phyloP scores from a whole-genome alignment of 2,329 filamentous ascomycete species.

The Xylaria multiplex region DNA sequence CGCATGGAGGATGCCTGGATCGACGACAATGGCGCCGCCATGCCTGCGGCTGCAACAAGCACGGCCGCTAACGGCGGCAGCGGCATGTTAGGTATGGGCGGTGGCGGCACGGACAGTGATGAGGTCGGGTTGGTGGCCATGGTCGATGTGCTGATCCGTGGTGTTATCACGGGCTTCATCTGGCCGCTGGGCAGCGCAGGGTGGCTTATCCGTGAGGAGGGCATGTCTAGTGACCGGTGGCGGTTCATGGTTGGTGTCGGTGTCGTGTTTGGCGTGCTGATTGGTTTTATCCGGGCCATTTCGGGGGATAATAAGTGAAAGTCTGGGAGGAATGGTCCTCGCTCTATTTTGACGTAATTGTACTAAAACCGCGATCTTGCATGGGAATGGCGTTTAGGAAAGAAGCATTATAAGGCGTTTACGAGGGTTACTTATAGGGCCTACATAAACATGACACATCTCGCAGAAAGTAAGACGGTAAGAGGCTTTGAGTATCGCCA shows the following conservation, averaged over 20 bases:
- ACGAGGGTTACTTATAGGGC: background rate
- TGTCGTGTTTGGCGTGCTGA: slow-evolving; percentile 68
- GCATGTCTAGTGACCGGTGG: slow-evolving; percentile 85
- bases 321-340: background rate
- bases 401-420: slow-evolving; percentile 30
- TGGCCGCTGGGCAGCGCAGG: slow-evolving; percentile 88
- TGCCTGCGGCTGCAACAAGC: slow-evolving; percentile 46
- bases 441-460: slow-evolving; percentile 16
- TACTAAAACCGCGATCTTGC: slow-evolving; percentile 22
- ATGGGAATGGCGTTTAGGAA: slow-evolving; percentile 35
- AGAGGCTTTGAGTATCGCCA: slow-evolving; percentile 44
- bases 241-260: slow-evolving; percentile 89
- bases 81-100: slow-evolving; percentile 49
- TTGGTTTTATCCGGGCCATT: slow-evolving; percentile 51
- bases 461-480: slow-evolving; percentile 28
- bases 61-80: slow-evolving; percentile 49
- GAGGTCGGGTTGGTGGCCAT: slow-evolving; percentile 63
- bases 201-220: slow-evolving; percentile 87
- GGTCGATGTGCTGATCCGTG: slow-evolving; percentile 87
- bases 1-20: slow-evolving; percentile 91
- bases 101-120: slow-evolving; percentile 54
- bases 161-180: slow-evolving; percentile 91
- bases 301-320: slow-evolving; percentile 47
- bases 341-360: slow-evolving; percentile 7
- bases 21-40: slow-evolving; percentile 68